Conservation (phyloP, 148 eudicot genomes). For the Dianthus caryophyllus region DNA sequence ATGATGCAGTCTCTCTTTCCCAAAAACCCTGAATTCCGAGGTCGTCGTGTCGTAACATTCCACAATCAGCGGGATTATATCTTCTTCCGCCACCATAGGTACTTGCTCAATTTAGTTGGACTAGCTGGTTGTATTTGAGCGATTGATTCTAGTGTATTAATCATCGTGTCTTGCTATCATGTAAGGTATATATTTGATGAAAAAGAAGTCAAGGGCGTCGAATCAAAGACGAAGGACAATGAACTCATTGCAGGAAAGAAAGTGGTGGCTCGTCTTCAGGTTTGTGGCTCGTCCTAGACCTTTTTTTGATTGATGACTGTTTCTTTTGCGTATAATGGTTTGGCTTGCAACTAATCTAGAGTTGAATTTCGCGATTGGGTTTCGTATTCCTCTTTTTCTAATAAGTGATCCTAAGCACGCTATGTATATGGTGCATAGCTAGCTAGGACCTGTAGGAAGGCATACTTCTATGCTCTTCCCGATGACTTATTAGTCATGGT, state of each 20-base stretch:
- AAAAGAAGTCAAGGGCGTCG: conserved; percentile 57
- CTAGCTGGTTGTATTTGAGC: not conserved
- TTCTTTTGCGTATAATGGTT: no score
- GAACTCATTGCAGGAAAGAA: conserved; percentile 38
- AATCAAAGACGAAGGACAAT: conserved; percentile 39
- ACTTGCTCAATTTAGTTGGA: not conserved
- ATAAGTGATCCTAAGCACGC: no score
- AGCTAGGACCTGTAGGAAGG: no score
- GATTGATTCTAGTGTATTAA: conserved; percentile 14
- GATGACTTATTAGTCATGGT: not conserved
- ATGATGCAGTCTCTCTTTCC: conserved; percentile 88
- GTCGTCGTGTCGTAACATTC: conserved; percentile 92
- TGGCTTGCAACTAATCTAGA: no score
- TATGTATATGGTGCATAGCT: no score
- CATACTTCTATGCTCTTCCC: not conserved
- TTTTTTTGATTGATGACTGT: no score
- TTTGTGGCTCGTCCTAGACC: conserved; percentile 22
- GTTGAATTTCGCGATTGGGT: no score
- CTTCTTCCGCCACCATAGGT: conserved; percentile 99
- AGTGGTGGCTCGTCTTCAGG: conserved; percentile 81
- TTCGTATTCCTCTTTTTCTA: no score
- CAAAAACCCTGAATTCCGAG: conserved; percentile 85
- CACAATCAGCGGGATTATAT: conserved; percentile 95
- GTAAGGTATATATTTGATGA: conserved; percentile 75
- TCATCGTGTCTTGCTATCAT: conserved; percentile 7